Evolutionary conservation across 1,284 basidiomycete species (phyloP).

Genomic region (Cryptococcus depauperatus): DNA sequence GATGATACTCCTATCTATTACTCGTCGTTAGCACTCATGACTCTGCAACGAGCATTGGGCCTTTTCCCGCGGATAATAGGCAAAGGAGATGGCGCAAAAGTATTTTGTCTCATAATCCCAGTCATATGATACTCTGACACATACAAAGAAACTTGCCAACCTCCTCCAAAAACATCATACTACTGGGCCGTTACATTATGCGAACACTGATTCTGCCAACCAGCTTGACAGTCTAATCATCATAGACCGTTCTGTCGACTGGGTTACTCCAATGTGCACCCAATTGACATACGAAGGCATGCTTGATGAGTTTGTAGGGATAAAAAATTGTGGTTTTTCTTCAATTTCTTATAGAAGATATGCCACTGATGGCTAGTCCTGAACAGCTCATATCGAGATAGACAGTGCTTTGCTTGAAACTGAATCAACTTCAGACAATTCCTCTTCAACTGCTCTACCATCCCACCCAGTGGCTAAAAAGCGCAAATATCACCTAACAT

Average conservation of each 20-base stretch:
- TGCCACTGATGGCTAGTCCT: neutral
- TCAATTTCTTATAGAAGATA: neutral
- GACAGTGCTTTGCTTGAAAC: conserved; percentile 67
- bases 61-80: conserved; percentile 83
- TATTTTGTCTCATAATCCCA: conserved; percentile 44
- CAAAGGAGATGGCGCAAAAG: conserved; percentile 84
- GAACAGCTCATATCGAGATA: conserved; percentile 77
- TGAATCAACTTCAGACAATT: conserved; percentile 44
- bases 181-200: conserved; percentile 25
- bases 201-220: conserved; percentile 42
- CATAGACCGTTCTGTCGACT: conserved; percentile 84
- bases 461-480: conserved; percentile 57
- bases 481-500: conserved; percentile 75
- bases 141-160: conserved; percentile 60
- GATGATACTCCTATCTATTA: conserved; percentile 86
- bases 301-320: conserved; percentile 85
- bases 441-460: conserved; percentile 43
- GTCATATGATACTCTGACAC: neutral
- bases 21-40: conserved; percentile 75
- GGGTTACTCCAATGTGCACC: conserved; percentile 90
- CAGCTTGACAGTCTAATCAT: conserved; percentile 78
- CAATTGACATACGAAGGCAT: conserved; percentile 96
- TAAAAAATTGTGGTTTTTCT: conserved; percentile 75
- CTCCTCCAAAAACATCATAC: conserved; percentile 58
- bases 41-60: conserved; percentile 80